These are phyloP conservation scores for Neofusicoccum umdonicola DNA, from an alignment of 2,329 filamentous ascomycete genomes.

Conservation along the genomic window DNA sequence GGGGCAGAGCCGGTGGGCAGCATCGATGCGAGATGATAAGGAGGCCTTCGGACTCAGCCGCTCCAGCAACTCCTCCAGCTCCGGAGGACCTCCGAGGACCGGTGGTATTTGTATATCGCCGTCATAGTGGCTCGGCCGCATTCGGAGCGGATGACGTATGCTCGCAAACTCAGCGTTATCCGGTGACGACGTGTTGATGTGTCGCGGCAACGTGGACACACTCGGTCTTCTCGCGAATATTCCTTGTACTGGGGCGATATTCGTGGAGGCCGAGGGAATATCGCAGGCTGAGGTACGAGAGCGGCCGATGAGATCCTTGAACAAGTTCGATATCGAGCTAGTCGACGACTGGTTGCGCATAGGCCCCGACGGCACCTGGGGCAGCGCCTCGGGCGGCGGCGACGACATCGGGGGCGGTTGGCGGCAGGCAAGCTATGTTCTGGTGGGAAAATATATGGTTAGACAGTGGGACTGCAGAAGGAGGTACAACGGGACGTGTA, in stretches of 20 bases:
- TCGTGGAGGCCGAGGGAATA: conserved; percentile 3
- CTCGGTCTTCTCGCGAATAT: conserved; percentile 13
- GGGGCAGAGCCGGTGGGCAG: conserved; percentile 32
- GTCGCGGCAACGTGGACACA: conserved; percentile 4
- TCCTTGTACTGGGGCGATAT: conserved; percentile 8
- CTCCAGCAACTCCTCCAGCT: conserved; percentile 32
- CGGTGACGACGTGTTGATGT: conserved; percentile 3
- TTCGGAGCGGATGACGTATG: conserved; percentile 9
- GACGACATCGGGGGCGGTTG: conserved; percentile 3
- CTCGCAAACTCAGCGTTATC: conserved; percentile 1
- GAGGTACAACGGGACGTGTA: too few relatives aligned
- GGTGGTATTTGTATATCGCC: conserved; percentile 12
- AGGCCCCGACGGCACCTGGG: neutral
- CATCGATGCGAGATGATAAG: conserved; percentile 30
- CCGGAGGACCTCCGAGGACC: conserved; percentile 35
- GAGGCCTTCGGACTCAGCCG: conserved; percentile 27
- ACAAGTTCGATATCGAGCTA: conserved; percentile 15
- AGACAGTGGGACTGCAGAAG: neutral
- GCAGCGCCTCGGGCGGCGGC: conserved; percentile 16
- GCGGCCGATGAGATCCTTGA: conserved; percentile 13
- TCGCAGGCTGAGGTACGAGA: conserved; percentile 1
- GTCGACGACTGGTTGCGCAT: conserved; percentile 15
- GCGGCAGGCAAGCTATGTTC: neutral
- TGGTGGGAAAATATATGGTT: neutral
- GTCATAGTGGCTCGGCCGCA: conserved; percentile 3